phyloP scores from a whole-genome alignment of 1,139 yeast species.

The Saccharomycopsis hybrid region DNA sequence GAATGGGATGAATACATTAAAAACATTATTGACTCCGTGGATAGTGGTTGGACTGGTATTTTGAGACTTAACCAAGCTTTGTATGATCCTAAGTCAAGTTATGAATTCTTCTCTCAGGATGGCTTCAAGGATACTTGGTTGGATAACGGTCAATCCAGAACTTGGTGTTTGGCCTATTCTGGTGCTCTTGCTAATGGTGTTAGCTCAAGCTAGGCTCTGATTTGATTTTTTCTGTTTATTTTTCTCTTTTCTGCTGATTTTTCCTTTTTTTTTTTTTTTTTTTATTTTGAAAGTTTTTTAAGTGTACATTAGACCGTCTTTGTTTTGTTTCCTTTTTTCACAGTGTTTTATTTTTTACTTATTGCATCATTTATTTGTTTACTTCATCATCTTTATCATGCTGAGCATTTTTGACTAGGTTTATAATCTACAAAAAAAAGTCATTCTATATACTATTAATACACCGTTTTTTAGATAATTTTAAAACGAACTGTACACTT shows the following conservation, averaged over 20 bases:
- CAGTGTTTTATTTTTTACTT: background rate
- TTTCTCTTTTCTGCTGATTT: conserved; percentile 6
- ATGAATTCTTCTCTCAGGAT: conserved; percentile 37
- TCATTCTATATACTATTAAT: no score
- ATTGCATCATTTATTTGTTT: no score
- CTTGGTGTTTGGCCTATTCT: conserved; percentile 53
- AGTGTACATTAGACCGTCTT: background rate
- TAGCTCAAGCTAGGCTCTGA: conserved; percentile 5
- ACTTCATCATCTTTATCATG: no score
- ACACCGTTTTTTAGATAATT: no score
- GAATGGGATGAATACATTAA: conserved; percentile 46
- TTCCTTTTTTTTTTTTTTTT: background rate
- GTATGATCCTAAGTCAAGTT: conserved; percentile 42
- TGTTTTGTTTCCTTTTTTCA: background rate
- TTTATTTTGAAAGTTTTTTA: conserved; percentile 20
- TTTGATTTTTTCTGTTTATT: conserved; percentile 2
- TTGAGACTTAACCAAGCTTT: conserved; percentile 50
- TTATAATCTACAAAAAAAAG: no score
- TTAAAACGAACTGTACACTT: no score
- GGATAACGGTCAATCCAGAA: conserved; percentile 52
- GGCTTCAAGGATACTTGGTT: conserved; percentile 34
- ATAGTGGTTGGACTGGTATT: conserved; percentile 51
- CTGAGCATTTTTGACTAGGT: no score
- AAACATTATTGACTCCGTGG: conserved; percentile 34
- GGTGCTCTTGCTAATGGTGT: conserved; percentile 33